Percentiles rank a stretch among this genome's conserved stretches.
Evolutionary conservation across 106 monocot genomes (phyloP).

Genomic region (Dioscorea dumetorum): DNA sequence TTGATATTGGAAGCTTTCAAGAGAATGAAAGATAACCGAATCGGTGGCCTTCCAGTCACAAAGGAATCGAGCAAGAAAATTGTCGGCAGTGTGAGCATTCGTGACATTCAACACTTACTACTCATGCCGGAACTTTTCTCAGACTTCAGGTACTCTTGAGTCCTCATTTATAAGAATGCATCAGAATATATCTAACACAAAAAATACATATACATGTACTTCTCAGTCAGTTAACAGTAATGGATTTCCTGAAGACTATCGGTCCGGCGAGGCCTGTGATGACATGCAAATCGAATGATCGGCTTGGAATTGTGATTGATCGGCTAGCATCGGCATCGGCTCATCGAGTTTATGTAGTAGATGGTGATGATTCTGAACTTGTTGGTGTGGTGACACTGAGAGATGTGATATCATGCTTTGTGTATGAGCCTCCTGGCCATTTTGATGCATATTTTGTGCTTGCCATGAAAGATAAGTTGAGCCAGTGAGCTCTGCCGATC

Average conservation of each 20-base stretch:
- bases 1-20: slow-evolving; percentile 84
- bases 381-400: slow-evolving; percentile 77
- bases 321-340: slow-evolving; percentile 43
- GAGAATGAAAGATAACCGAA: slow-evolving; percentile 71
- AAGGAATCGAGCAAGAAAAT: slow-evolving; percentile 55
- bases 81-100: slow-evolving; percentile 68
- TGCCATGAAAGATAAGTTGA: slow-evolving; percentile 31
- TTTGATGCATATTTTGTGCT: slow-evolving; percentile 54
- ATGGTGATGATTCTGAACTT: slow-evolving; percentile 46
- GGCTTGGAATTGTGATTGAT: slow-evolving; percentile 73
- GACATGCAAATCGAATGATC: slow-evolving; percentile 44
- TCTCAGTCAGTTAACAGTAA: slow-evolving; percentile 67
- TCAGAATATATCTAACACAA: neutral
- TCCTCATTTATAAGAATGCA: neutral
- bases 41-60: slow-evolving; percentile 79
- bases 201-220: neutral
- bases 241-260: slow-evolving; percentile 57
- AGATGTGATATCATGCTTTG: slow-evolving; percentile 94
- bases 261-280: slow-evolving; percentile 11
- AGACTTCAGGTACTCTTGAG: slow-evolving; percentile 54
- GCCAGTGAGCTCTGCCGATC: slow-evolving; percentile 1
- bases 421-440: slow-evolving; percentile 61
- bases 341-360: slow-evolving; percentile 75
- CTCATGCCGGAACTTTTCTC: slow-evolving; percentile 67
- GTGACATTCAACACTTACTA: slow-evolving; percentile 72